Percentiles rank a stretch among this genome's conserved stretches.
phyloP scores from a whole-genome alignment of 805 yeast genomes.

The Candida ficus region DNA sequence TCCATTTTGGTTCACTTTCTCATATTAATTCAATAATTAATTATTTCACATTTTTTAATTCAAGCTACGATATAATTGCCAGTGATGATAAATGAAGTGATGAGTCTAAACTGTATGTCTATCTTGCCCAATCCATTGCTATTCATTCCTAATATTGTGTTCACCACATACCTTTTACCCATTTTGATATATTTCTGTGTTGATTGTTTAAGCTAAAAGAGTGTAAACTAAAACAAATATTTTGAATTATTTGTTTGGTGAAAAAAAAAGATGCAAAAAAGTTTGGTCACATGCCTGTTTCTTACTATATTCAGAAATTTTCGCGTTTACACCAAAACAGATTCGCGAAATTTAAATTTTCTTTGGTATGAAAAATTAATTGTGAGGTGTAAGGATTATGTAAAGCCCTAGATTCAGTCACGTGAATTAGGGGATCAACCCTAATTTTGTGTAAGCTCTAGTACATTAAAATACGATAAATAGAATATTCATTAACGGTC shows the following conservation, averaged over 20 bases:
- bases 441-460: too few species aligned
- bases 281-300: constrained; percentile 11
- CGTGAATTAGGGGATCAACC: too few species aligned
- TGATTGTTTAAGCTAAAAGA: constrained; percentile 7
- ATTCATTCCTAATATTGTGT: neutral
- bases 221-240: neutral
- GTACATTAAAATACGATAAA: too few species aligned
- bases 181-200: constrained; percentile 18
- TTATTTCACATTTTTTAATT: too few species aligned
- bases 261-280: constrained; percentile 9
- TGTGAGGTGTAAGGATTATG: neutral
- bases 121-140: neutral
- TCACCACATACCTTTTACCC: constrained; percentile 26
- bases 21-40: too few species aligned
- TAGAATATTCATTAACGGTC: too few species aligned
- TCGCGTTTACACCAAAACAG: neutral
- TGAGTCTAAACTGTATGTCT: neutral
- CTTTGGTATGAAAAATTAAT: too few species aligned
- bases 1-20: too few species aligned
- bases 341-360: constrained; percentile 1
- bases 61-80: too few species aligned
- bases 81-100: too few species aligned
- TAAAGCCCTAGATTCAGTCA: neutral
- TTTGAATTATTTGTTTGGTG: constrained; percentile 1
- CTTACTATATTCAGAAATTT: neutral